A percentile compares a stretch with the other conserved stretches of the same genome.
phyloP scores from a whole-genome alignment of 345 rosid species.

The Stellera chamaejasme region DNA sequence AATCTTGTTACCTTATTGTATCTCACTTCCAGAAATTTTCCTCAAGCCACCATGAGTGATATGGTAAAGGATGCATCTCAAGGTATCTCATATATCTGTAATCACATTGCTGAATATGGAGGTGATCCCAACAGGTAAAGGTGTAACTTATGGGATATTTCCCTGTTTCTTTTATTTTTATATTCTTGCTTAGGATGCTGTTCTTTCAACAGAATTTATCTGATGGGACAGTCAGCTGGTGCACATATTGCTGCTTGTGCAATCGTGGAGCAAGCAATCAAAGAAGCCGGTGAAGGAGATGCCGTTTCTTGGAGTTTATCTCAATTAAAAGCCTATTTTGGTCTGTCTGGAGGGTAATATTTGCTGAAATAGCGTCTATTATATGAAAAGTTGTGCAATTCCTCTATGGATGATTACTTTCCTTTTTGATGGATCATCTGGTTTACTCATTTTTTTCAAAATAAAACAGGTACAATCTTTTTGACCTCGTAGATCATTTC shows the following conservation, averaged over 20 bases:
- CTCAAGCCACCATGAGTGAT: slow-evolving; percentile 89
- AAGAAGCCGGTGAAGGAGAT: slow-evolving; percentile 73
- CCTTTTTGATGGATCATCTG: background rate
- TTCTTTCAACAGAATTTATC: slow-evolving; percentile 48
- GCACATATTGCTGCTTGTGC: slow-evolving; percentile 95
- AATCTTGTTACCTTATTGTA: slow-evolving; percentile 2
- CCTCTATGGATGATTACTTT: background rate
- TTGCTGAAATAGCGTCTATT: background rate
- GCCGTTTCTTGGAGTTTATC: slow-evolving; percentile 76
- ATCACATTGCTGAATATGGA: slow-evolving; percentile 74
- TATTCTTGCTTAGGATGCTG: slow-evolving; percentile 5
- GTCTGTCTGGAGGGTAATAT: slow-evolving; percentile 88
- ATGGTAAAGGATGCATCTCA: slow-evolving; percentile 89
- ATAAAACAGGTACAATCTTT: slow-evolving; percentile 73
- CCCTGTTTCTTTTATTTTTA: background rate
- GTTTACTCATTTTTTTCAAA: too few relatives aligned
- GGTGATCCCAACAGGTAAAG: slow-evolving; percentile 84
- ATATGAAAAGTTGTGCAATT: background rate
- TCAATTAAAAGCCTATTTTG: slow-evolving; percentile 81
- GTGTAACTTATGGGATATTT: background rate
- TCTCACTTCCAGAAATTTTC: slow-evolving; percentile 67
- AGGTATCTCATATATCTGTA: slow-evolving; percentile 85
- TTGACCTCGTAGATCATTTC: slow-evolving; percentile 78
- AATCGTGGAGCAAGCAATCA: slow-evolving; percentile 82
- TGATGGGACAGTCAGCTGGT: slow-evolving; percentile 99